phyloP scores from a whole-genome alignment of 208 protist species.

The Wallacemonas sp. region DNA sequence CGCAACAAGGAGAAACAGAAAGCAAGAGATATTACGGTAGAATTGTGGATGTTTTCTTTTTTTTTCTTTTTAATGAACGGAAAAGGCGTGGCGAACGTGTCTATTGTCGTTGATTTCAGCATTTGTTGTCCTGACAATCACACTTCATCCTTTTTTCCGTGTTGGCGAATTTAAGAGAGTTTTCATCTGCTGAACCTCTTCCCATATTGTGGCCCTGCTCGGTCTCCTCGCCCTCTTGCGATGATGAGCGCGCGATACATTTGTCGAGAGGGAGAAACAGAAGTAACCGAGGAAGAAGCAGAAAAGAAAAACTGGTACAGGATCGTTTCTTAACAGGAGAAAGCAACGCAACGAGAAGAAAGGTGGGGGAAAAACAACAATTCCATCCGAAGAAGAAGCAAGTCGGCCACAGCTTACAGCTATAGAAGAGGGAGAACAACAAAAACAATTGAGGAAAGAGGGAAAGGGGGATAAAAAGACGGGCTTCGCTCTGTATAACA shows the following conservation, averaged over 20 bases:
- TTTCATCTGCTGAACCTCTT: too few relatives aligned
- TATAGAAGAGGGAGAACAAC: neutral
- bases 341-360: neutral
- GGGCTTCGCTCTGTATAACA: neutral
- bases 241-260: too few relatives aligned
- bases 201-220: too few relatives aligned
- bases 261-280: too few relatives aligned
- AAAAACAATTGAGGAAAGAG: neutral
- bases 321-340: too few relatives aligned
- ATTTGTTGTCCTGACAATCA: too few relatives aligned
- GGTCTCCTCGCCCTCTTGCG: too few relatives aligned
- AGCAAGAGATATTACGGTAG: neutral
- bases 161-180: too few relatives aligned
- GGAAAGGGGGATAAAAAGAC: neutral
- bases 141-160: too few relatives aligned
- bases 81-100: neutral
- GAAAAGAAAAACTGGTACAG: neutral
- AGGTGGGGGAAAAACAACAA: neutral
- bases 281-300: too few relatives aligned
- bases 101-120: too few relatives aligned
- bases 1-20: too few relatives aligned
- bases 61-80: neutral
- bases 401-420: neutral
- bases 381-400: neutral
- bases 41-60: neutral